Percentiles rank a stretch among this genome's conserved stretches.
phyloP scores from a whole-genome alignment of 768 basidiomycete species.

The Stropharia rugosoannulata region DNA sequence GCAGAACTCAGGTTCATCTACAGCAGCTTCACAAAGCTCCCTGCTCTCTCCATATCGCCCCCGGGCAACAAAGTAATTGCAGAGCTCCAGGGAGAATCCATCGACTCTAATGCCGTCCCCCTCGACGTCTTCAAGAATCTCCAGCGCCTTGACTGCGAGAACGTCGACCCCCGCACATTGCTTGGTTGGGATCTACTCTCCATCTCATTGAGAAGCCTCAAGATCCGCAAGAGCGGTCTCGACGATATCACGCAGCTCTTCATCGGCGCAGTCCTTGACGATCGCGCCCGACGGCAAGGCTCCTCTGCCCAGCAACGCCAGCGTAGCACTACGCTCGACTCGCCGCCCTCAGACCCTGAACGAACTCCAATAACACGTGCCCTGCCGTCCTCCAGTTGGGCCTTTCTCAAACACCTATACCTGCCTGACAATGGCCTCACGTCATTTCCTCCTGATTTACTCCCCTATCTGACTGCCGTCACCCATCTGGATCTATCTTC shows the following conservation, averaged over 20 bases:
- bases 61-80: conserved; percentile 65
- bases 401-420: conserved; percentile 71
- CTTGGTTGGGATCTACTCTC: conserved; percentile 84
- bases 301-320: conserved; percentile 45
- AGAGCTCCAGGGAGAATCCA: conserved; percentile 68
- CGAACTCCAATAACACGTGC: conserved; percentile 31
- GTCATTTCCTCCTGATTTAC: conserved; percentile 67
- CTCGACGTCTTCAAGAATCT: conserved; percentile 86
- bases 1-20: conserved; percentile 82
- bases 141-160: conserved; percentile 68
- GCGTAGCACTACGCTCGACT: conserved; percentile 36
- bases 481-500: conserved; percentile 88
- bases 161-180: conserved; percentile 80
- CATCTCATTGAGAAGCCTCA: conserved; percentile 69
- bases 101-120: conserved; percentile 74
- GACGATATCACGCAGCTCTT: conserved; percentile 81
- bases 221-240: conserved; percentile 75
- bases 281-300: conserved; percentile 64
- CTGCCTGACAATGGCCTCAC: conserved; percentile 81
- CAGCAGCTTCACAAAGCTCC: conserved; percentile 88
- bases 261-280: conserved; percentile 76
- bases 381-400: conserved; percentile 68
- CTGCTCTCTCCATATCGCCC: conserved; percentile 67
- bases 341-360: conserved; percentile 22
- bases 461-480: conserved; percentile 69